Base-by-base conservation (phyloP, 1,284 basidiomycete genomes). In the Ganoderma resinaceum region DNA sequence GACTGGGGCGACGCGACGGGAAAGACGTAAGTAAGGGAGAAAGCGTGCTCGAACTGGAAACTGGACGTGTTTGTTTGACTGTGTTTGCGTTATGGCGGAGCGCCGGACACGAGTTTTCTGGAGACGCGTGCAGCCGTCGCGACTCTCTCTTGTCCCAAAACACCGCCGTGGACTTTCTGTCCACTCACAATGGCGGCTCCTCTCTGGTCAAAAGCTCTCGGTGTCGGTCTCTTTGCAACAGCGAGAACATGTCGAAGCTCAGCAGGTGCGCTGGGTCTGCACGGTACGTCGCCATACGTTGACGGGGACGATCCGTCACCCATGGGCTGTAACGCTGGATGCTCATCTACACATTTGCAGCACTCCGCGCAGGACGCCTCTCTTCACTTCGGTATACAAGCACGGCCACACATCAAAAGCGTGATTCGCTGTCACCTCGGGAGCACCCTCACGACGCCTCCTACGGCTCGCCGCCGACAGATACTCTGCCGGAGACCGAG, bases 161-260 rank as follows among this genome's bases (percentile, higher is more conserved):
- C 65, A 35, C 65, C 61, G 68, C 70, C 61, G 65, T 67, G 67
- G 63, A 66, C 70, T 29, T n/a, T 37, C 55, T 52, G 72, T 72
- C 71, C 68, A 52, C 59, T 40, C 61, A 64, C 52, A 33, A 74
- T 76, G 73, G 72, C 72, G 72, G 71, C 70, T 60, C 67, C 72
- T 31, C 55, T 74, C 60, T 74, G 74, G 70, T 66, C 73, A 52
- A 67, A 63, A 52, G 61, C 65, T 18, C 57, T 63, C 46, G 62
- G 58, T 11, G 12, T 38, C 43, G 65, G 66, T 55, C 69, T 71
- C n/a, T 20, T 42, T 35, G 58, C 67, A 7, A 65, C 67, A 20
- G 67, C 69, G 40, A 64, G 69, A 29, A 46, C 46, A 40, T 72
- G 66, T 61, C 68, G 66, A 40, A 67, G 49, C 49, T 69, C 63